Evolutionary conservation across 176 grass and related monocot genomes (phyloP), one percentile per base, ranked within the genome.

Genomic region (Guadua angustifolia): DNA sequence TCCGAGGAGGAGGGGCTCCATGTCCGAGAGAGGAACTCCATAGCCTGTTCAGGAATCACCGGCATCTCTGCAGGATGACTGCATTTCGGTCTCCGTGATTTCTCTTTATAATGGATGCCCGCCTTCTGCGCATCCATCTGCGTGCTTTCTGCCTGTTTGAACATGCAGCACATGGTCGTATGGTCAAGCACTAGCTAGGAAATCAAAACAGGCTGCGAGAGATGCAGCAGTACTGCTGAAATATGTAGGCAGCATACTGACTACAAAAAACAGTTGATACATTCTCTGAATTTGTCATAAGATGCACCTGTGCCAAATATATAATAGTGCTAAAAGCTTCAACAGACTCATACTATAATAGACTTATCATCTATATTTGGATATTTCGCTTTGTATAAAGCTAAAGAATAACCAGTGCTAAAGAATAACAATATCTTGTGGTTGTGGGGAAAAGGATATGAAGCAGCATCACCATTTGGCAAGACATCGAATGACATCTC

Each of bases 1-100:
- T 95, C 88, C 60, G 89, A 92, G 56, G 96, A 99, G 74, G 91
- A 89, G 17, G 93, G 89, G 89, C 91, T 99, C 93, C 96, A 95
- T 67, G 91, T 94, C 76, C 96, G 92, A 70, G 93, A 99, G 58
- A 99, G 93, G 47, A 92, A 95, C 80, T 95, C 88, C 91, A 99
- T 89, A 8, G 88, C 86, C 80, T 90, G 66, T 35, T 95, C 79
- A 66, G 96, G 93, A 49, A 80, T 88, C 9, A 87, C 85, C 6
- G 93, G 75, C 77, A 90, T 51, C 62, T 93, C 88, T 86, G 84
- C 60, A 2, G 88, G 83, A 24, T 73, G 59, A 77, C 69, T 45
- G 50, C 56, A 86, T 58, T 88, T 90, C 4, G 79, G 83, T 25
- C 78, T 39, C 79, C 82, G 88, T 49, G 81, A 75, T 45, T 91